phyloP scores from a whole-genome alignment of 2,329 filamentous ascomycete genomes.

The Fusarium agapanthi region DNA sequence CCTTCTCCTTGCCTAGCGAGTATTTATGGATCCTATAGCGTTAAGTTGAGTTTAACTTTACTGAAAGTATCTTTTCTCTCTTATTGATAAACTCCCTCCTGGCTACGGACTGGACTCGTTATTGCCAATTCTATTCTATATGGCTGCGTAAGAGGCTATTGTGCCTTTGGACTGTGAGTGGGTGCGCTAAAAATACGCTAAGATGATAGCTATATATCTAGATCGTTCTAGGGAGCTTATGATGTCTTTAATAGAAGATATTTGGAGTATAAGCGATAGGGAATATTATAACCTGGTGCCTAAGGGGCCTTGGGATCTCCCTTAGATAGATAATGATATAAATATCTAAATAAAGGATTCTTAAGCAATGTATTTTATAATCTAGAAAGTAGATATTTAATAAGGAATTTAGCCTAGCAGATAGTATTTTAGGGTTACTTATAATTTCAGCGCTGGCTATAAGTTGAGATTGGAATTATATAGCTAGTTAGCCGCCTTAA shows the following conservation, averaged over 20 bases:
- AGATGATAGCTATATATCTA: background rate
- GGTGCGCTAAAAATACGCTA: background rate
- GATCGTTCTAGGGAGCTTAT: background rate
- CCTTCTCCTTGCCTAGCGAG: background rate
- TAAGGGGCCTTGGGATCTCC: background rate
- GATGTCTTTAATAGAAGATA: background rate
- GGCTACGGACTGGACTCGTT: background rate
- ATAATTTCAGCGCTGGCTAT: background rate
- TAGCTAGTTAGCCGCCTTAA: no score
- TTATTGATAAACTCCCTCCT: background rate
- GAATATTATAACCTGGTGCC: background rate
- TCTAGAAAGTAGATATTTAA: background rate
- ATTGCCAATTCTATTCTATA: background rate
- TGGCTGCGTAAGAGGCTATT: background rate
- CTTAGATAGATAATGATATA: background rate
- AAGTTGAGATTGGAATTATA: background rate
- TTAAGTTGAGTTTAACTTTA: background rate
- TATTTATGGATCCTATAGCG: background rate
- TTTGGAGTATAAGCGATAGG: background rate
- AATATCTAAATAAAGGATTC: background rate
- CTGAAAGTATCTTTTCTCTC: background rate
- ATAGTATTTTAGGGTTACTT: background rate
- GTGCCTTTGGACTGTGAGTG: background rate
- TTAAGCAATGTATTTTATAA: background rate
- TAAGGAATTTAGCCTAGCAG: rapidly evolving